Evolutionary conservation across 768 basidiomycete species (phyloP).

Genomic region (Kwoniella mangroviensis): DNA sequence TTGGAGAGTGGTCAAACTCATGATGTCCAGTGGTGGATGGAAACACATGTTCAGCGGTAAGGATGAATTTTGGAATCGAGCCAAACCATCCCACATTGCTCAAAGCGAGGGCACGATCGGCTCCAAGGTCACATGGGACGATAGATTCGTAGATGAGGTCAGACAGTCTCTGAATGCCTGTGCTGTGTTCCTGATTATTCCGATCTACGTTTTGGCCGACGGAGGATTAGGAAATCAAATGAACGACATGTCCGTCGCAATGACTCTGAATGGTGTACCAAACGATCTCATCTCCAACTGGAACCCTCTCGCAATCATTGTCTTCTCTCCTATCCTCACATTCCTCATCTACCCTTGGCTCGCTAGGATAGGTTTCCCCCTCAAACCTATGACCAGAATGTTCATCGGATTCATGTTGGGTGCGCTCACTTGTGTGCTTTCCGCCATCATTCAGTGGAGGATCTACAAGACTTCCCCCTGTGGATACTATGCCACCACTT

Average conservation of each 20-base stretch:
- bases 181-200: conserved; percentile 51
- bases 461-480: conserved; percentile 55
- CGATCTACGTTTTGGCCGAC: conserved; percentile 52
- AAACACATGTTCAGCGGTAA: conserved; percentile 36
- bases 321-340: conserved; percentile 51
- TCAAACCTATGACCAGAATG: conserved; percentile 31
- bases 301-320: conserved; percentile 51
- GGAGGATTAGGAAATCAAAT: conserved; percentile 47
- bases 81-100: conserved; percentile 50
- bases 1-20: conserved; percentile 33
- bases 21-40: conserved; percentile 44
- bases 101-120: conserved; percentile 34
- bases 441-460: conserved; percentile 55
- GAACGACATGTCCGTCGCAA: conserved; percentile 50
- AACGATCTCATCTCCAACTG: conserved; percentile 55
- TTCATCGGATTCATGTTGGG: conserved; percentile 38
- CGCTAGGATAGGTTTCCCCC: conserved; percentile 36
- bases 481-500: conserved; percentile 50
- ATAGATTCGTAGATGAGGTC: conserved; percentile 56
- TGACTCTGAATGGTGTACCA: conserved; percentile 52
- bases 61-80: conserved; percentile 52
- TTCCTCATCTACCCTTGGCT: conserved; percentile 51
- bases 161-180: conserved; percentile 50
- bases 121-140: conserved; percentile 50
- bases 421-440: conserved; percentile 38